These are phyloP conservation scores for Paraleonurus japonicus DNA, from an alignment of 257 asterid species.

Conservation along the genomic window DNA sequence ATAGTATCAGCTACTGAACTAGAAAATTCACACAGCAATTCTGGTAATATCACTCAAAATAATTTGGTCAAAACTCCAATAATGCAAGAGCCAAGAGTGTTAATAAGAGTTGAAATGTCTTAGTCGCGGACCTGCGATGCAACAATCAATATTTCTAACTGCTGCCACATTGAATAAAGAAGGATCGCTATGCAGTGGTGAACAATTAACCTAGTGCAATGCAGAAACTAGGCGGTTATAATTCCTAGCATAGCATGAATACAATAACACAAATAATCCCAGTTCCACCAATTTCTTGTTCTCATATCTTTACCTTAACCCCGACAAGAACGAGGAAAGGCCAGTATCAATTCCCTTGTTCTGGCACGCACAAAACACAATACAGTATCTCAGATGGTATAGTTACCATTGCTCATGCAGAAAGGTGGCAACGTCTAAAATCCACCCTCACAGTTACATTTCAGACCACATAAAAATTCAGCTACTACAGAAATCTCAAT, in stretches of 20 bases:
- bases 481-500: not conserved
- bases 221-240: not conserved
- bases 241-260: not conserved
- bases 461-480: not conserved
- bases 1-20: not conserved
- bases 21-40: not conserved
- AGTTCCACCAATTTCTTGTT: slow-evolving; percentile 6
- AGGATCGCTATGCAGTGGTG: not conserved
- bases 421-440: not conserved
- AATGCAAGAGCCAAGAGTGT: not conserved
- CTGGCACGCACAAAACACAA: not conserved
- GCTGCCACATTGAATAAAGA: not conserved
- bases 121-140: not conserved
- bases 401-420: not conserved
- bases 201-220: slow-evolving; percentile 16
- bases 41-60: not conserved
- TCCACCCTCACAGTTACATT: slow-evolving; percentile 1
- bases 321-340: not conserved
- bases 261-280: not conserved
- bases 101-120: not conserved
- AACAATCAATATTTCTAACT: not conserved
- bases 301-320: not conserved
- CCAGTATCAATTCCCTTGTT: not conserved
- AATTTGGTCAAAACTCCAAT: not conserved
- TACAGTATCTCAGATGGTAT: not conserved